phyloP scores from a whole-genome alignment of 2,329 filamentous ascomycete genomes.

The Arthroderma uncinatum region DNA sequence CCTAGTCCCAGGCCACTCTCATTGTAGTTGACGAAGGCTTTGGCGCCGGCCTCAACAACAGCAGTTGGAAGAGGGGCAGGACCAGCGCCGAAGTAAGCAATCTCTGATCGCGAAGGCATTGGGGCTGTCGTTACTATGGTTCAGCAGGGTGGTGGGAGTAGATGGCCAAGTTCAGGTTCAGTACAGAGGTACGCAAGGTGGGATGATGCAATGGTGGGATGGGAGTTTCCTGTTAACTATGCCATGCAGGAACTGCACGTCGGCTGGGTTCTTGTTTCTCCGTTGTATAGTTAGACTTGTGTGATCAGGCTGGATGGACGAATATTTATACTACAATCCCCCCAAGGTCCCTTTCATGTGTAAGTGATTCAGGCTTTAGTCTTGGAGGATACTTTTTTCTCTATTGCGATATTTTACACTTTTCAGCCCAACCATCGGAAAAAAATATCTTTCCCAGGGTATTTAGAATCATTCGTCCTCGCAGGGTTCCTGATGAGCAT shows the following conservation, averaged over 20 bases:
- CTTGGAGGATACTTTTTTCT: no score
- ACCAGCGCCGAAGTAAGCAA: constrained; percentile 74
- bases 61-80: constrained; percentile 74
- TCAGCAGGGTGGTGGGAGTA: background rate
- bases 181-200: background rate
- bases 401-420: background rate
- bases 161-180: background rate
- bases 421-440: background rate
- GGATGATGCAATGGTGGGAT: background rate
- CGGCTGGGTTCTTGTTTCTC: background rate
- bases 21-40: constrained; percentile 71
- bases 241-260: background rate
- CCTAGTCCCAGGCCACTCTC: constrained; percentile 72
- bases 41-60: constrained; percentile 65
- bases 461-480: no score
- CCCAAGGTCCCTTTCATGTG: background rate
- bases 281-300: background rate
- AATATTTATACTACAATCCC: background rate
- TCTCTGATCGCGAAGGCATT: constrained; percentile 15
- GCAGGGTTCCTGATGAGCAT: no score
- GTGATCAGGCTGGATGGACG: background rate
- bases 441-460: background rate
- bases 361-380: background rate
- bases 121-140: background rate
- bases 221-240: background rate